Conservation (phyloP, 2,329 filamentous ascomycete species). For the Onygena corvina region DNA sequence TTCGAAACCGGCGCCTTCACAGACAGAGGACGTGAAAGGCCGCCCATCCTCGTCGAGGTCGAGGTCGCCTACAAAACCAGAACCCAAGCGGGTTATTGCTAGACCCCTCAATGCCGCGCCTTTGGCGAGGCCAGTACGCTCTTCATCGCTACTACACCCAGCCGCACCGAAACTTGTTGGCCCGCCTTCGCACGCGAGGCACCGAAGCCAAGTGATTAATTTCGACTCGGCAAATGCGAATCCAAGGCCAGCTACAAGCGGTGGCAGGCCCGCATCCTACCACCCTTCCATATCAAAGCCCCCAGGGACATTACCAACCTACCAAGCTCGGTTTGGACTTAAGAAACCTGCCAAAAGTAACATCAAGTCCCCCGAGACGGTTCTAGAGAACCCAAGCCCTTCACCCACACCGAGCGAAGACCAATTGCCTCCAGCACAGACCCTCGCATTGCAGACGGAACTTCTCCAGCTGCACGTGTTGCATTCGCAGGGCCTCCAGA, state of each 20-base stretch:
- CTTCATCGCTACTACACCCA: slow-evolving; percentile 12
- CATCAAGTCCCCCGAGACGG: slow-evolving; percentile 11
- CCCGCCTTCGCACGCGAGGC: slow-evolving; percentile 22
- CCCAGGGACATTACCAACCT: slow-evolving; percentile 25
- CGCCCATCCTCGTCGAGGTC: not conserved
- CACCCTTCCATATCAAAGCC: slow-evolving; percentile 16
- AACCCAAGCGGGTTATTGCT: not conserved
- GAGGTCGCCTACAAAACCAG: not conserved
- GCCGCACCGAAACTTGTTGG: slow-evolving; percentile 17
- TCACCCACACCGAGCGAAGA: slow-evolving; percentile 17
- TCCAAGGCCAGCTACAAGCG: slow-evolving; percentile 14
- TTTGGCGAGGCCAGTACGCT: not conserved
- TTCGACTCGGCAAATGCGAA: slow-evolving; percentile 11
- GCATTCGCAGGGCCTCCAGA: slow-evolving; percentile 23
- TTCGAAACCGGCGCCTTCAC: not conserved
- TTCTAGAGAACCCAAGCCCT: slow-evolving; percentile 11
- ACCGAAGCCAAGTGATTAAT: slow-evolving; percentile 27
- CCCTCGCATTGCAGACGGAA: slow-evolving; percentile 31
- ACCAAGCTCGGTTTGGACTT: slow-evolving; percentile 30
- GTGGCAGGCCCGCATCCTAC: slow-evolving; percentile 8
- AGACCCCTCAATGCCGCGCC: slow-evolving; percentile 1
- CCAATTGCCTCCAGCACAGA: slow-evolving; percentile 24
- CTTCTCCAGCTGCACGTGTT: slow-evolving; percentile 34
- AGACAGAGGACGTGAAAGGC: not conserved
- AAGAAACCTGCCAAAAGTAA: slow-evolving; percentile 25